These are phyloP conservation scores for Porodaedalea pini DNA, from an alignment of 1,284 basidiomycete species.

Conservation along the genomic window DNA sequence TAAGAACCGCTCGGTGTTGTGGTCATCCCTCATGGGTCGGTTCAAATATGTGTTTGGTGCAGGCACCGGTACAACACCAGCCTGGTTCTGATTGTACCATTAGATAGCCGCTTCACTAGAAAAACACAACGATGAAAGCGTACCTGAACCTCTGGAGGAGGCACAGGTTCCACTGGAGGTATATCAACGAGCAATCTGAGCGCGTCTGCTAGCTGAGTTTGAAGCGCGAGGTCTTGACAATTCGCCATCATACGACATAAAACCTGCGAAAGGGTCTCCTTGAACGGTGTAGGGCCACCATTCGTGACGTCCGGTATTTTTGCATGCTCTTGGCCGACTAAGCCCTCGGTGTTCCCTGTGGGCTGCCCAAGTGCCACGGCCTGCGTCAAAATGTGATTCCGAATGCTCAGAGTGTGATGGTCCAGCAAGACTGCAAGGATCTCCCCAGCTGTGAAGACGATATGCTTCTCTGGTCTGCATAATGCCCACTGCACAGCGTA, in stretches of 20 bases:
- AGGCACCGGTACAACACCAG: constrained; percentile 24
- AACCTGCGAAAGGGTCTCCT: constrained; percentile 70
- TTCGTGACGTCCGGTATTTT: constrained; percentile 29
- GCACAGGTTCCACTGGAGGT: constrained; percentile 44
- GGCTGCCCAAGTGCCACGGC: constrained; percentile 51
- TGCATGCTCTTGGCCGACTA: constrained; percentile 48
- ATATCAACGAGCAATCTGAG: constrained; percentile 82
- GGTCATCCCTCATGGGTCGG: constrained; percentile 68
- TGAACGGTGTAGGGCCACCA: constrained; percentile 18
- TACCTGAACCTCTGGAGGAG: constrained; percentile 38
- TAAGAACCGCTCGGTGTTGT: constrained; percentile 83
- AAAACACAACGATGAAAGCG: no score
- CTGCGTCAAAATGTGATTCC: constrained; percentile 82
- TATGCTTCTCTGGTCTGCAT: constrained; percentile 35
- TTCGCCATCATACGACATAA: constrained; percentile 75
- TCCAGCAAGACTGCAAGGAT: constrained; percentile 86
- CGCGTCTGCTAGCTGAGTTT: constrained; percentile 90
- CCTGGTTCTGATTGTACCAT: background rate
- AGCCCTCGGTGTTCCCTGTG: constrained; percentile 45
- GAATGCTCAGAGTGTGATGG: constrained; percentile 86
- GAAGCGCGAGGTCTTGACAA: constrained; percentile 82
- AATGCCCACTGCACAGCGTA: constrained; percentile 92
- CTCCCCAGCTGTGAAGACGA: constrained; percentile 82
- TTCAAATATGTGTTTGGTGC: constrained; percentile 47
- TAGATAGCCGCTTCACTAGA: background rate